Evolutionary conservation across 306 rosid species (phyloP).

Genomic region (Oemleria cerasiformis): DNA sequence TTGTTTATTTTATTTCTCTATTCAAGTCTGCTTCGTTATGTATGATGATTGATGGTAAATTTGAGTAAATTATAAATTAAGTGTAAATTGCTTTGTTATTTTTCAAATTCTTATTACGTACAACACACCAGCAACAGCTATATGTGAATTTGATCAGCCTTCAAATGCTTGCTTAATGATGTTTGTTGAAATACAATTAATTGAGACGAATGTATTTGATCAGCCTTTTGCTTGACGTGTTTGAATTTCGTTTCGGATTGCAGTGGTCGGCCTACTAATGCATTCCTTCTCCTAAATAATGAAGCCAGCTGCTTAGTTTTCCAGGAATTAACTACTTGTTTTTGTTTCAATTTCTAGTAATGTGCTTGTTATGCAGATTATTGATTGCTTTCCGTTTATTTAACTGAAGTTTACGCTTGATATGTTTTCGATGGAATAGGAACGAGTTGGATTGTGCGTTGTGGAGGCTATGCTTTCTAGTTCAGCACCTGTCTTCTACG

Average conservation of each 20-base stretch:
- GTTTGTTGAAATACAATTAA: neutral
- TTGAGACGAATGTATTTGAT: neutral
- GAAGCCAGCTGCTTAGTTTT: neutral
- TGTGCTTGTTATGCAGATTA: neutral
- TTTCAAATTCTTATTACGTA: neutral
- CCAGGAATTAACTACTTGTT: neutral
- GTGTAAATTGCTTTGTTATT: neutral
- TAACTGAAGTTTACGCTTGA: neutral
- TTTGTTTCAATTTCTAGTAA: neutral
- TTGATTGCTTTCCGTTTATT: neutral
- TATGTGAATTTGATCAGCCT: neutral
- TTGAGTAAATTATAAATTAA: neutral
- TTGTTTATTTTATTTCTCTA: neutral
- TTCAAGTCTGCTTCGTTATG: neutral
- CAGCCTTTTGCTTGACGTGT: neutral
- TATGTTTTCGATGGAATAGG: conserved; percentile 33
- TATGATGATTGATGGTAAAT: neutral
- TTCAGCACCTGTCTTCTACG: conserved; percentile 76
- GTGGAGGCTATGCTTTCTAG: conserved; percentile 90
- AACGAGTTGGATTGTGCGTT: conserved; percentile 58
- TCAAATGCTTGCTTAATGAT: neutral
- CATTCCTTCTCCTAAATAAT: neutral
- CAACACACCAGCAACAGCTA: neutral
- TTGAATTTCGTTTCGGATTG: neutral
- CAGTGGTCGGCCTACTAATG: neutral